phyloP scores from a whole-genome alignment of 225 moss, liverwort and hornwort genomes.

The Thuidium tamariscinum region DNA sequence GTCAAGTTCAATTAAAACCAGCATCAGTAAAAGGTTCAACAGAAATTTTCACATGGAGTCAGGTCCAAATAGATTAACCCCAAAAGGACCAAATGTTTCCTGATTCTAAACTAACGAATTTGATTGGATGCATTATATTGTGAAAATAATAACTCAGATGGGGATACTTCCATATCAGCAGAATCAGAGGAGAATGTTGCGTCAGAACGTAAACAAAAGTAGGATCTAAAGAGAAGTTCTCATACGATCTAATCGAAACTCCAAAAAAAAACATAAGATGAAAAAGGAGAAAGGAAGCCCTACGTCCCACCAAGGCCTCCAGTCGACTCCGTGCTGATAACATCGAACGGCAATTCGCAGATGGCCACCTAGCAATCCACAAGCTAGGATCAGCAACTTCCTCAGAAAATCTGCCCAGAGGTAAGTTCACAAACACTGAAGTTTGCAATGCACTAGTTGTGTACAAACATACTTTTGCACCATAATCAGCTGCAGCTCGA shows the following conservation, averaged over 20 bases:
- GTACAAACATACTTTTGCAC: slow-evolving; percentile 51
- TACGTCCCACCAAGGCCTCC: slow-evolving; percentile 88
- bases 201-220: not conserved
- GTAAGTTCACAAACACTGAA: not conserved
- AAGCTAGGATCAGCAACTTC: not conserved
- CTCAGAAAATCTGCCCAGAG: not conserved
- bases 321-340: slow-evolving; percentile 53
- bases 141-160: not conserved
- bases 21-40: not conserved
- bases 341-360: slow-evolving; percentile 59
- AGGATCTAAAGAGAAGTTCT: not conserved
- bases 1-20: not conserved
- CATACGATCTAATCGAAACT: not conserved
- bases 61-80: not conserved
- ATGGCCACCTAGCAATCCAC: slow-evolving; percentile 32
- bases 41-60: not conserved
- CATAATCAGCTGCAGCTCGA: slow-evolving; percentile 48
- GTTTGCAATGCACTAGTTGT: not conserved
- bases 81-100: not conserved
- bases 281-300: not conserved
- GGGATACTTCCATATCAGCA: too few species aligned
- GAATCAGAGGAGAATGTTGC: not conserved
- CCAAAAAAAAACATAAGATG: not conserved
- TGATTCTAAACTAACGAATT: not conserved
- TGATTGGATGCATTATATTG: not conserved